Base-by-base conservation (phyloP, 2,329 filamentous ascomycete genomes). In the Exophiala sp. region DNA sequence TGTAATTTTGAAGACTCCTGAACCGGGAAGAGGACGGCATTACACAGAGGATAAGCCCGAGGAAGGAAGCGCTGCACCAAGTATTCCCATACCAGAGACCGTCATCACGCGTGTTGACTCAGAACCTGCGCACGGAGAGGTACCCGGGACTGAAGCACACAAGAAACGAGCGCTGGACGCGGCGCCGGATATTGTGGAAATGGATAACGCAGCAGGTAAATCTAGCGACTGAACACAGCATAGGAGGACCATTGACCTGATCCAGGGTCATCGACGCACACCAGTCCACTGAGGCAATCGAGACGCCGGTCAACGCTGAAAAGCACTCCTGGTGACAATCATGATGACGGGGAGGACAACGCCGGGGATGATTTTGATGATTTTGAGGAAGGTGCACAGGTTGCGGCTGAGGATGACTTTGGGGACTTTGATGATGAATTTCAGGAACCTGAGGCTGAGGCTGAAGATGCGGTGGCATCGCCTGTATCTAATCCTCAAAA, bases 401-500 rank as follows among this genome's bases (percentile, higher is more conserved):
- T 72, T 55, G 75, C 72, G 56, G 75, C 71, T 52, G 76, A 77
- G 62, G 76, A 78, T 63, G 78, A 81, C 65, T 82, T 83, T 70
- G 79, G 80, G 58, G 85, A 88, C 65, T 89, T 89, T 71, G 84
- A 84, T 66, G 73, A 78, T 60, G 84, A 78, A 35, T 89, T 89
- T 66, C 80, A 89, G 66, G 71, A 72, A 54, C 71, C 70, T 38
- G 52, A 53, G 51, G 64, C 41, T 43, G 57, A 65, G 54, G 59
- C 57, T 59, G 67, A 66, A 48, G 55, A 56, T 50, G 60, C 61
- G 39, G 41, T 61, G 42, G 51, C 58, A 55, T 60, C 63, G 14
- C 58, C 58, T 50, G 47, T 66, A 61, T 67, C 68, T 54, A 64
- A 65, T 61, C 63, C 67, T 60, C 65, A 55, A 50, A 39, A 40